Conservation (phyloP, 331 rosid genomes). For the Arachis monticola region DNA sequence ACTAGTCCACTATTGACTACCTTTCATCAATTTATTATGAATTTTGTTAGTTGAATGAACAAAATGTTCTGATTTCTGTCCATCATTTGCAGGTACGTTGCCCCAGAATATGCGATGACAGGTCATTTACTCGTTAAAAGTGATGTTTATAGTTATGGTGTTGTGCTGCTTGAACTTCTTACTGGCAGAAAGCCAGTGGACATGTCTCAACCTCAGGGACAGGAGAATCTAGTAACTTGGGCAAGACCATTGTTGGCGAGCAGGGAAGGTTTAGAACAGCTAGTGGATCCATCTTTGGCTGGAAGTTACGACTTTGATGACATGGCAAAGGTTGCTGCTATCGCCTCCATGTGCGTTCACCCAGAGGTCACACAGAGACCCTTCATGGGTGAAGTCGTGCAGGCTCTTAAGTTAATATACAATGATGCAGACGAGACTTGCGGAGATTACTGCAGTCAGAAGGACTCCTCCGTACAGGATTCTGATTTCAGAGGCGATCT, state of each 20-base stretch:
- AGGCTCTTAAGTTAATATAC: constrained; percentile 91
- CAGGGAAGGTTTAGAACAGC: constrained; percentile 88
- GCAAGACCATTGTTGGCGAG: constrained; percentile 78
- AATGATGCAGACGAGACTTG: constrained; percentile 80
- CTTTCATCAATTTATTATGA: background rate
- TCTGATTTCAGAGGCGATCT: constrained; percentile 77
- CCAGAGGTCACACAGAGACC: constrained; percentile 91
- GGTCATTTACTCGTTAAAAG: constrained; percentile 98
- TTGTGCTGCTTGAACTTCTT: constrained; percentile 93
- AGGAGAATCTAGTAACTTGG: constrained; percentile 93
- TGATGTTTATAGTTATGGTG: constrained; percentile 95
- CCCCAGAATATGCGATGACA: constrained; percentile 99
- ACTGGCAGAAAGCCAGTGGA: constrained; percentile 96
- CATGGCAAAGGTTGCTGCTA: constrained; percentile 97
- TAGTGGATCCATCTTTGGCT: constrained; percentile 84
- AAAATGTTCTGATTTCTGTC: constrained; percentile 21
- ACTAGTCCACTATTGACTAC: constrained; percentile 6
- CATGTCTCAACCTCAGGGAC: constrained; percentile 88
- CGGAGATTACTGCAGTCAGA: constrained; percentile 81
- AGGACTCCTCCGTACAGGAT: constrained; percentile 80
- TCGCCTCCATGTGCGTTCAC: constrained; percentile 95
- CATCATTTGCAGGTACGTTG: constrained; percentile 73
- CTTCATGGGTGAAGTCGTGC: constrained; percentile 98
- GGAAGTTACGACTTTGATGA: constrained; percentile 77
- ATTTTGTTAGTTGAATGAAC: background rate